phyloP scores from a whole-genome alignment of 495 filamentous ascomycete species.

The Daldinia decipiens region DNA sequence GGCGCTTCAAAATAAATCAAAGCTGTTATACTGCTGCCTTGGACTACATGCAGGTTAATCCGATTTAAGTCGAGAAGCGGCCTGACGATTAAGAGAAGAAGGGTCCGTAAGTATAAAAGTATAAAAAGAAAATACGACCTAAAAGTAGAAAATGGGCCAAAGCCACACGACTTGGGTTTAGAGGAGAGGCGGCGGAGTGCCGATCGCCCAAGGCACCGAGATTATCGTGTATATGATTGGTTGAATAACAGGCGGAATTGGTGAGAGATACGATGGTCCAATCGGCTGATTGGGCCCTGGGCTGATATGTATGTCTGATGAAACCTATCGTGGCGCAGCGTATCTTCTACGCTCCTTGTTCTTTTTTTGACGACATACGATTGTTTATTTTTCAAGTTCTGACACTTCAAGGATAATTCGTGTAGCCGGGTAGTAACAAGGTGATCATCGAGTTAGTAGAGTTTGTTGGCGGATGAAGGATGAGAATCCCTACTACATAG shows the following conservation, averaged over 20 bases:
- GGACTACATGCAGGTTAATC: not conserved
- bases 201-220: slow-evolving; percentile 36
- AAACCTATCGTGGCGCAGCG: slow-evolving; percentile 27
- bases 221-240: slow-evolving; percentile 37
- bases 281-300: slow-evolving; percentile 11
- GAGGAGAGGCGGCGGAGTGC: slow-evolving; percentile 10
- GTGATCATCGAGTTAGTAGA: not conserved
- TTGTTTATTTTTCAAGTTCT: not conserved
- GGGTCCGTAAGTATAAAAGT: not conserved
- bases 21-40: slow-evolving; percentile 1
- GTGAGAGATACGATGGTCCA: slow-evolving; percentile 1
- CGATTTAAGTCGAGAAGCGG: not conserved
- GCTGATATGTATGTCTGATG: not conserved
- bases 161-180: not conserved
- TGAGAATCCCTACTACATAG: not conserved
- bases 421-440: not conserved
- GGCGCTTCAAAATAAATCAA: not conserved
- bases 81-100: not conserved
- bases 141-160: not conserved
- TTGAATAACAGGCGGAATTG: not conserved
- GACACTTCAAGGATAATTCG: not conserved
- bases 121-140: slow-evolving; percentile 3
- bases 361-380: not conserved
- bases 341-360: not conserved
- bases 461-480: not conserved